These are phyloP conservation scores for Cryphonectria parasitica DNA, from an alignment of 2,329 filamentous ascomycete species.

Conservation along the genomic window DNA sequence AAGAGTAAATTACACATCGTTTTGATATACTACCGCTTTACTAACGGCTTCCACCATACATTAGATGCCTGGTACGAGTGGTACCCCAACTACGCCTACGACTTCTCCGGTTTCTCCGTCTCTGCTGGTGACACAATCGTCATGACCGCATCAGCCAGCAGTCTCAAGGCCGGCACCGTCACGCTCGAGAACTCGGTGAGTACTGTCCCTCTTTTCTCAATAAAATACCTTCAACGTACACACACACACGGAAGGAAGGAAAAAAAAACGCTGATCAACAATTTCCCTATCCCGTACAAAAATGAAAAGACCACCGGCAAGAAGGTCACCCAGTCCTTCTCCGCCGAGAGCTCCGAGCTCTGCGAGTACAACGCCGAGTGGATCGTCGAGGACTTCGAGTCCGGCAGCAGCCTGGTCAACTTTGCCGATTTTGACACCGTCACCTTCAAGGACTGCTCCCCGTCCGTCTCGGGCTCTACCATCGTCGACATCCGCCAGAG, in stretches of 20 bases:
- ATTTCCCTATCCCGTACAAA: conserved; percentile 20
- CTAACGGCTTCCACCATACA: conserved; percentile 35
- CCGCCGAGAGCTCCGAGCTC: conserved; percentile 45
- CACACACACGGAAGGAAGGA: too few species aligned
- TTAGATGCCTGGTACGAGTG: conserved; percentile 63
- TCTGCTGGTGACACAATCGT: conserved; percentile 25
- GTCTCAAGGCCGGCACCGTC: conserved; percentile 47
- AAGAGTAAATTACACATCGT: too few species aligned
- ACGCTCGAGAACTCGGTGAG: conserved; percentile 45
- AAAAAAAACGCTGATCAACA: neutral
- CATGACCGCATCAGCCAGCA: conserved; percentile 40
- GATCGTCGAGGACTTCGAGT: conserved; percentile 61
- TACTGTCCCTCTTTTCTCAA: neutral
- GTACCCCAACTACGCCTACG: conserved; percentile 56
- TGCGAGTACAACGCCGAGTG: conserved; percentile 63
- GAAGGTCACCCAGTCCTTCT: conserved; percentile 54
- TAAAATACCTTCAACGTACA: too few species aligned
- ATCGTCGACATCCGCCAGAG: conserved; percentile 36
- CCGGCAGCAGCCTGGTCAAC: conserved; percentile 42
- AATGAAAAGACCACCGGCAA: conserved; percentile 50
- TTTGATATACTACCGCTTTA: too few species aligned
- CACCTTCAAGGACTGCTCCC: conserved; percentile 44
- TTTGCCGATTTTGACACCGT: conserved; percentile 52
- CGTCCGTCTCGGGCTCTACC: conserved; percentile 44
- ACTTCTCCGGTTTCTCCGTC: conserved; percentile 26